Conservation (phyloP, 208 protist species). For the Angomonas desouzai region DNA sequence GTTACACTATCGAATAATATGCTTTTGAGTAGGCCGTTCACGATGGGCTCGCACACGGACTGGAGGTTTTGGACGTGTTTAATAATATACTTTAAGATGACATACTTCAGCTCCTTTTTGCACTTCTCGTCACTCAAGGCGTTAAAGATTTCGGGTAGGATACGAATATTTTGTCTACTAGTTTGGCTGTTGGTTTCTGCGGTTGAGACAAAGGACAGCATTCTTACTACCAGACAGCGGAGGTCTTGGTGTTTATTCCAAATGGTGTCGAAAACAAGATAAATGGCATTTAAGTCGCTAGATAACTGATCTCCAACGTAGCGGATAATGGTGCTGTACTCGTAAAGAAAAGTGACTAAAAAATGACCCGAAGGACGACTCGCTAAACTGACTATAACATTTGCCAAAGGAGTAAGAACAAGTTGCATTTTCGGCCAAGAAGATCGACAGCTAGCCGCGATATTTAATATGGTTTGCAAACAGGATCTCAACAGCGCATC, state of each 20-base stretch:
- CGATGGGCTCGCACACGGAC: conserved; percentile 44
- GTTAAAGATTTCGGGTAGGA: conserved; percentile 72
- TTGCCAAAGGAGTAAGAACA: conserved; percentile 54
- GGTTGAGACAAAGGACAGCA: conserved; percentile 59
- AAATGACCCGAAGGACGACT: conserved; percentile 22
- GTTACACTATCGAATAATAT: conserved; percentile 26
- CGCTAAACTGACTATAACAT: conserved; percentile 45
- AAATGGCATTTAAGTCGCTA: conserved; percentile 38
- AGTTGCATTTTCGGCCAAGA: conserved; percentile 55
- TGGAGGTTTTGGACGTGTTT: conserved; percentile 59
- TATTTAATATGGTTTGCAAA: conserved; percentile 70
- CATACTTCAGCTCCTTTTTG: conserved; percentile 63
- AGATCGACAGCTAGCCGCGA: conserved; percentile 61
- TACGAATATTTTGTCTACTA: conserved; percentile 31
- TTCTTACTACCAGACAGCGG: conserved; percentile 73
- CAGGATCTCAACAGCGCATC: conserved; percentile 20
- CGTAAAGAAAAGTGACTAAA: conserved; percentile 52
- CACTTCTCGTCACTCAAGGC: conserved; percentile 20
- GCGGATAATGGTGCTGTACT: conserved; percentile 68
- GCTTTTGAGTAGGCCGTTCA: conserved; percentile 55
- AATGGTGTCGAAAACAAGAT: conserved; percentile 54
- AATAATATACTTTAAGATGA: conserved; percentile 75
- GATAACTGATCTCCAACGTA: conserved; percentile 42
- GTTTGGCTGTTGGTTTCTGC: conserved; percentile 37
- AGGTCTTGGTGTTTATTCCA: conserved; percentile 53